phyloP scores from a whole-genome alignment of 2,329 filamentous ascomycete genomes.

The Alternaria infectoria region DNA sequence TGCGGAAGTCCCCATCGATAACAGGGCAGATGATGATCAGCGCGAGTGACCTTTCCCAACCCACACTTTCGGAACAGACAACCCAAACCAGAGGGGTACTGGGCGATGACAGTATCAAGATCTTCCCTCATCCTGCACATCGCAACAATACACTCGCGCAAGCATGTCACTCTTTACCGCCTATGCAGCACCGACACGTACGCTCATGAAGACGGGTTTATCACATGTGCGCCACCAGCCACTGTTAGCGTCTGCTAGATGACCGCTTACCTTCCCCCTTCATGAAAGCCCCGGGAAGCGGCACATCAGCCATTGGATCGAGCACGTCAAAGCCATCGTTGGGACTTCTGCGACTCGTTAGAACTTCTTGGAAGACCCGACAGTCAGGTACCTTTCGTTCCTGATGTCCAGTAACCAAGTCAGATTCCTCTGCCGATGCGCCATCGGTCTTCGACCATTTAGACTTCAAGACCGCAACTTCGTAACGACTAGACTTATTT shows the following conservation, averaged over 20 bases:
- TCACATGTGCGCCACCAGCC: background rate
- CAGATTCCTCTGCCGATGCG: conserved; percentile 7
- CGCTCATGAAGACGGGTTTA: background rate
- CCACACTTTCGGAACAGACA: background rate
- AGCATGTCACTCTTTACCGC: background rate
- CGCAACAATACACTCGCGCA: background rate
- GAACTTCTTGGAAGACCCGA: conserved; percentile 1
- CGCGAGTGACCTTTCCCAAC: background rate
- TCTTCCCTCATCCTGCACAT: background rate
- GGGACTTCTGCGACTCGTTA: conserved; percentile 6
- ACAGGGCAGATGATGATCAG: conserved; percentile 1
- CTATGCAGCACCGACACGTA: background rate
- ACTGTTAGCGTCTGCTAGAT: background rate
- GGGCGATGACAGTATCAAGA: background rate
- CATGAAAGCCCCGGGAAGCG: background rate
- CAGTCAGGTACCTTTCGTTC: background rate
- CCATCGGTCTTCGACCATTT: background rate
- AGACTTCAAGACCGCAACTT: background rate
- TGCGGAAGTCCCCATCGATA: background rate
- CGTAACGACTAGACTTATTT: background rate
- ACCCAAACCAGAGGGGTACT: conserved; percentile 6
- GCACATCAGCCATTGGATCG: background rate
- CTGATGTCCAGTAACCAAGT: conserved; percentile 6
- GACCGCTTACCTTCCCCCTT: background rate
- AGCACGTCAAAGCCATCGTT: background rate